Percentiles rank a stretch among this genome's conserved stretches.
These are phyloP conservation scores for Chaetomium globosum DNA, from an alignment of 2,329 filamentous ascomycete genomes.

Conservation along the genomic window DNA sequence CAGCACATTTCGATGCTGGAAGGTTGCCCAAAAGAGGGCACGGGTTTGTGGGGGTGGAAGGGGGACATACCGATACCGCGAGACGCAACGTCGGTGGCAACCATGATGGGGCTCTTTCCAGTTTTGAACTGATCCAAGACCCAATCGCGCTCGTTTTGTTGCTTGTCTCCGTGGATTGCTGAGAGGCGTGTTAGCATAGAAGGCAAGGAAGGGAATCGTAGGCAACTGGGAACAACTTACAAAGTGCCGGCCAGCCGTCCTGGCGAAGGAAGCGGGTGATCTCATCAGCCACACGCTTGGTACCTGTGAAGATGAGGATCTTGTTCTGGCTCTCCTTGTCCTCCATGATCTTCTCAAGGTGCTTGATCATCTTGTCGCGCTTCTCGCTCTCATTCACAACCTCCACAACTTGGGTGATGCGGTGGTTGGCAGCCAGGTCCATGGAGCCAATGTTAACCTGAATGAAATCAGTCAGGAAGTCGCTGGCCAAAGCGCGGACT, in stretches of 20 bases:
- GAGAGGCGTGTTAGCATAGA: conserved; percentile 43
- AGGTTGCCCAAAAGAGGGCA: conserved; percentile 44
- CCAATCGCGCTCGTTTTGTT: conserved; percentile 99
- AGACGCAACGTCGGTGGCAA: conserved; percentile 98
- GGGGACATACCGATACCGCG: conserved; percentile 99
- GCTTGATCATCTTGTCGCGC: conserved; percentile 95
- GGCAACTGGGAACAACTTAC: conserved; percentile 60
- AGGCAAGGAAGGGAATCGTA: conserved; percentile 44
- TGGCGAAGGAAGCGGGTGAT: conserved; percentile 97
- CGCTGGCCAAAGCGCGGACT: conserved; percentile 84
- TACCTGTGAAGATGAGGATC: conserved; percentile 89
- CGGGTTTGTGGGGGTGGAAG: conserved; percentile 43
- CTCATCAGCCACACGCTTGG: conserved; percentile 94
- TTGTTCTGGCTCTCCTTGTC: conserved; percentile 93
- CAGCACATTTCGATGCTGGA: conserved; percentile 64
- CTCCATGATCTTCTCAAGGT: conserved; percentile 97
- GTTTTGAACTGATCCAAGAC: conserved; percentile 99
- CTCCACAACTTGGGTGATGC: conserved; percentile 97
- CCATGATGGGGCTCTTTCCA: conserved; percentile 99
- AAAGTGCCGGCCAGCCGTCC: conserved; percentile 96
- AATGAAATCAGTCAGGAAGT: conserved; percentile 94
- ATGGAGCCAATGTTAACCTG: conserved; percentile 98
- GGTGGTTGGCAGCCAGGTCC: conserved; percentile 94
- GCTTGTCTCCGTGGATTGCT: conserved; percentile 99
- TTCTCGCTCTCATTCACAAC: conserved; percentile 96